Conservation (phyloP, 2,329 filamentous ascomycete species). For the Sporothrix phasma region DNA sequence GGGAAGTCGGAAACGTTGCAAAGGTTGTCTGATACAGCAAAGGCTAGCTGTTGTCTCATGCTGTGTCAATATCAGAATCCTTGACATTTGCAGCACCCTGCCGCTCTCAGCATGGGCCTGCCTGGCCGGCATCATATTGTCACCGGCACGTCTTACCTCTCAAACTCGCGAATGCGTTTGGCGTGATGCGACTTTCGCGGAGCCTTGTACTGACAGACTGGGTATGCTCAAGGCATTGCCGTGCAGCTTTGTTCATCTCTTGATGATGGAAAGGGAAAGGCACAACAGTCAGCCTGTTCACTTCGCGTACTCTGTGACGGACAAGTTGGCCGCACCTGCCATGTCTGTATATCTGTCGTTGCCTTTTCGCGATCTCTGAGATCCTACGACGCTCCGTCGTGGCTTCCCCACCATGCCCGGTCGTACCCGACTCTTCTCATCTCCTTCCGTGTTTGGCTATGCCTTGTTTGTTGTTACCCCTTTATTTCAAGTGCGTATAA, state of each 20-base stretch:
- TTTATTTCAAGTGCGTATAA: not conserved
- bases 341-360: not conserved
- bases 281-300: not conserved
- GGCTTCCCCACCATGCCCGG: not conserved
- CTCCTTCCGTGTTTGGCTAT: not conserved
- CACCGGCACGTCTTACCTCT: not conserved
- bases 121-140: no score
- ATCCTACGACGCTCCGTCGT: not conserved
- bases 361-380: not conserved
- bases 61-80: not conserved
- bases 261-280: not conserved
- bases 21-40: not conserved
- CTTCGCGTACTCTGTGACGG: not conserved
- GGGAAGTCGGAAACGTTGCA: not conserved
- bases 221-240: not conserved
- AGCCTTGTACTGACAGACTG: not conserved
- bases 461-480: not conserved
- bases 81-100: not conserved
- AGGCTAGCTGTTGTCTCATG: not conserved
- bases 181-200: not conserved
- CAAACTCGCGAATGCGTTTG: not conserved
- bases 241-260: not conserved
- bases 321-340: not conserved
- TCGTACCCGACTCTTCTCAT: not conserved
- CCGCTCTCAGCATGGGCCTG: not conserved